These are phyloP conservation scores for Rhizopogon vesiculosus DNA, from an alignment of 768 basidiomycete genomes.

Conservation along the genomic window DNA sequence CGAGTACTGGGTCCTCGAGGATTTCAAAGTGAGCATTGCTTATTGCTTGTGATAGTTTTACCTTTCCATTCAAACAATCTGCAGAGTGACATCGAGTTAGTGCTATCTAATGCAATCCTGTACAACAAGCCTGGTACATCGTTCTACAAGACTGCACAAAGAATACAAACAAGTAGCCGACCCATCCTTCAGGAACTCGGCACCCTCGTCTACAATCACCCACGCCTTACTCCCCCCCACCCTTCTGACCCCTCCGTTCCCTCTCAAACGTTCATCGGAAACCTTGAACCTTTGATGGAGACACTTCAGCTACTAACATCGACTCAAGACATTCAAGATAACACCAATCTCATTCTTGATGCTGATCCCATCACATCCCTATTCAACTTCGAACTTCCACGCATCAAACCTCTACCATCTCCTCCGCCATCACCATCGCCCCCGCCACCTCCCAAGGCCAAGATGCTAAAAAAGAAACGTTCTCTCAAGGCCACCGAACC, in stretches of 20 bases:
- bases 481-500: conserved; percentile 14
- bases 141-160: conserved; percentile 64
- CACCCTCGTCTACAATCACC: conserved; percentile 13
- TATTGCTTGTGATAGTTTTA: background rate
- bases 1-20: conserved; percentile 72
- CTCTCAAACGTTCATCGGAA: conserved; percentile 40
- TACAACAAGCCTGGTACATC: conserved; percentile 80
- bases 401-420: conserved; percentile 56
- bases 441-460: conserved; percentile 27
- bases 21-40: conserved; percentile 55
- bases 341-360: conserved; percentile 50
- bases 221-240: background rate
- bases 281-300: conserved; percentile 68
- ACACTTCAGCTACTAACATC: conserved; percentile 54
- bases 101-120: conserved; percentile 70
- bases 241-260: background rate
- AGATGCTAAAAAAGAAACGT: conserved; percentile 37
- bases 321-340: conserved; percentile 45
- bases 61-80: background rate
- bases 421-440: conserved; percentile 32
- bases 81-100: conserved; percentile 79
- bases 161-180: conserved; percentile 45
- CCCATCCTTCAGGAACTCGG: conserved; percentile 30
- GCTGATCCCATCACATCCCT: conserved; percentile 61
- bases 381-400: conserved; percentile 63